phyloP scores from a whole-genome alignment of 495 filamentous ascomycete genomes.

The Xylaria cubensis region DNA sequence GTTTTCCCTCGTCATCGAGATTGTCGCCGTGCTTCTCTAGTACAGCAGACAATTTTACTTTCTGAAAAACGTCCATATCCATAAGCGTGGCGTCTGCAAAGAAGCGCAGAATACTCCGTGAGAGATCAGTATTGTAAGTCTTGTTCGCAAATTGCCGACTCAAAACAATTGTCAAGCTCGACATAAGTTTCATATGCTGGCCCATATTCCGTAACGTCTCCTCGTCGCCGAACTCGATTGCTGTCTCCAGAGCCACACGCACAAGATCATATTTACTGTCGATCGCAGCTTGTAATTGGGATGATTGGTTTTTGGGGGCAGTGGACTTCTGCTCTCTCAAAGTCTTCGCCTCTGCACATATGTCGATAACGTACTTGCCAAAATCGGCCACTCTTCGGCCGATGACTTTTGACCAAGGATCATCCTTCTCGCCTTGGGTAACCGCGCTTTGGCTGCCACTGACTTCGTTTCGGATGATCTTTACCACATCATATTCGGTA shows the following conservation, averaged over 20 bases:
- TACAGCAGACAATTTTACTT: slow-evolving; percentile 71
- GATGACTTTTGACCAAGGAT: slow-evolving; percentile 68
- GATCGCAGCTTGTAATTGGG: slow-evolving; percentile 52
- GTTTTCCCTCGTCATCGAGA: slow-evolving; percentile 56
- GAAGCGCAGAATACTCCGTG: slow-evolving; percentile 69
- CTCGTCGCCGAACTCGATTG: slow-evolving; percentile 67
- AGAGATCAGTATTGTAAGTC: slow-evolving; percentile 68
- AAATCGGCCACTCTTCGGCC: slow-evolving; percentile 65
- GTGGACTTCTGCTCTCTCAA: slow-evolving; percentile 51
- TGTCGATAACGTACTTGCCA: slow-evolving; percentile 45
- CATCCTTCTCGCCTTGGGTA: slow-evolving; percentile 25
- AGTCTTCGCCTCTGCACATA: slow-evolving; percentile 65
- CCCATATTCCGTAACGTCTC: slow-evolving; percentile 66
- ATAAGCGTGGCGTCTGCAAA: slow-evolving; percentile 62
- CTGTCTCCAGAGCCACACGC: slow-evolving; percentile 64
- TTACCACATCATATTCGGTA: slow-evolving; percentile 66
- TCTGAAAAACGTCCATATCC: slow-evolving; percentile 45
- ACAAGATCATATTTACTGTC: slow-evolving; percentile 65
- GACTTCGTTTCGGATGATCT: slow-evolving; percentile 69
- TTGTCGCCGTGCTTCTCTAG: slow-evolving; percentile 69
- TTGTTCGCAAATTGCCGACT: slow-evolving; percentile 68
- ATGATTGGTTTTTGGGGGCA: slow-evolving; percentile 29
- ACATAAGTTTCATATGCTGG: slow-evolving; percentile 47
- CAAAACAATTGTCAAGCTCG: slow-evolving; percentile 67
- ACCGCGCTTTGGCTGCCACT: slow-evolving; percentile 42